Evolutionary conservation across 2,329 filamentous ascomycete genomes (phyloP).

Genomic region (Lanzia echinophila): DNA sequence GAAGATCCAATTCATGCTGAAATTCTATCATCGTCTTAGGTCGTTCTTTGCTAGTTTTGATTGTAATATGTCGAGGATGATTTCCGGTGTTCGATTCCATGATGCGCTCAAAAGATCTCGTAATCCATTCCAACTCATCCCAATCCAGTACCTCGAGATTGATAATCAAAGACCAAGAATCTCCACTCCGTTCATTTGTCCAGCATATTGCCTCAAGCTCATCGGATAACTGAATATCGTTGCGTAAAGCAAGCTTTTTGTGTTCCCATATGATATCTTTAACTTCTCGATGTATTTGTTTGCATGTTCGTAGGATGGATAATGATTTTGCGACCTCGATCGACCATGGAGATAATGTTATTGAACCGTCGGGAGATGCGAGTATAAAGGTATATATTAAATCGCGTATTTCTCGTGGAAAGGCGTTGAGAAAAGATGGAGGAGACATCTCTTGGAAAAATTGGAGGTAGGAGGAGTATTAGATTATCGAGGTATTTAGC

Average conservation of each 20-base stretch:
- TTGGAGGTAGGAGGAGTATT: too few species aligned
- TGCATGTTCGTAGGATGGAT: conserved; percentile 26
- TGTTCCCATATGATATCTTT: conserved; percentile 27
- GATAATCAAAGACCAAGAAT: conserved; percentile 18
- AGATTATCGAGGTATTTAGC: too few species aligned
- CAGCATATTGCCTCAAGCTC: not conserved
- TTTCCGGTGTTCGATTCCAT: not conserved
- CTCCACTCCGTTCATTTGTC: conserved; percentile 3
- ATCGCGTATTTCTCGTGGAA: conserved; percentile 28
- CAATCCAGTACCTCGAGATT: conserved; percentile 25
- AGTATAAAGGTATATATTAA: conserved; percentile 26
- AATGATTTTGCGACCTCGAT: conserved; percentile 23
- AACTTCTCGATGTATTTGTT: conserved; percentile 26
- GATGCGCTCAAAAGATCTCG: not conserved
- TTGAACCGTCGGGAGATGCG: conserved; percentile 17
- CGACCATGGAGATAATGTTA: conserved; percentile 24
- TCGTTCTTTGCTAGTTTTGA: conserved; percentile 22
- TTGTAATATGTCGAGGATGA: conserved; percentile 14
- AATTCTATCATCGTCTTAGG: conserved; percentile 24
- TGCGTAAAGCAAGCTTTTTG: conserved; percentile 19
- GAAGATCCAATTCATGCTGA: conserved; percentile 21
- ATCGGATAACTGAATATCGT: not conserved
- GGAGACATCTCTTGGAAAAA: conserved; percentile 18
- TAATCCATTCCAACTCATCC: conserved; percentile 26
- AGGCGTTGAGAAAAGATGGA: conserved; percentile 18